A percentile compares a stretch with the other conserved stretches of the same genome.
phyloP scores from a whole-genome alignment of 2,329 filamentous ascomycete species.

The Clathrospora elynae region DNA sequence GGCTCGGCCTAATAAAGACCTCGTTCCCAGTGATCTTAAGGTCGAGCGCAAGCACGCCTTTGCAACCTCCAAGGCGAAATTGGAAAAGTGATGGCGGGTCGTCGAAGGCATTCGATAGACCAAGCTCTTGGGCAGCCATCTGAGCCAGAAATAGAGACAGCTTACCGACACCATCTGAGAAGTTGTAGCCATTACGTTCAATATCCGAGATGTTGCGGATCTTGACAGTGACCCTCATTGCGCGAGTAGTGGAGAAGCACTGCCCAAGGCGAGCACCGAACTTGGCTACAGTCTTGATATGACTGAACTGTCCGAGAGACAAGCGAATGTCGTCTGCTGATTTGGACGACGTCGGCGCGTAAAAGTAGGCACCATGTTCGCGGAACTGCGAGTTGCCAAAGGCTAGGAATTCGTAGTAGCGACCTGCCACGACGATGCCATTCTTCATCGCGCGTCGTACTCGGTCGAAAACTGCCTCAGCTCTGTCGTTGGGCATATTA shows the following conservation, averaged over 20 bases:
- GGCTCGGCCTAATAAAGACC: slow-evolving; percentile 80
- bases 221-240: slow-evolving; percentile 68
- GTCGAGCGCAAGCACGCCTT: slow-evolving; percentile 82
- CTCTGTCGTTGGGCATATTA: slow-evolving; percentile 38
- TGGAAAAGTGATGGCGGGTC: slow-evolving; percentile 81
- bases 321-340: slow-evolving; percentile 76
- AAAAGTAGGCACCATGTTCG: slow-evolving; percentile 92
- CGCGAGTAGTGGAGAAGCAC: slow-evolving; percentile 91
- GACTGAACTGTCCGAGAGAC: slow-evolving; percentile 84
- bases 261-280: slow-evolving; percentile 88
- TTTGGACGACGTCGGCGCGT: slow-evolving; percentile 70
- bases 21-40: slow-evolving; percentile 68
- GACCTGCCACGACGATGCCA: slow-evolving; percentile 81
- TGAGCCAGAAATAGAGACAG: slow-evolving; percentile 80
- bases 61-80: slow-evolving; percentile 89
- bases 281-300: slow-evolving; percentile 85
- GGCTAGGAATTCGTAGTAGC: slow-evolving; percentile 85
- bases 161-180: slow-evolving; percentile 92
- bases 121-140: slow-evolving; percentile 73
- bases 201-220: slow-evolving; percentile 71
- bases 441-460: slow-evolving; percentile 73
- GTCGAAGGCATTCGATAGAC: slow-evolving; percentile 58
- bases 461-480: slow-evolving; percentile 70
- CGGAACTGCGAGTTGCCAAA: slow-evolving; percentile 95
- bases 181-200: slow-evolving; percentile 68